These are phyloP conservation scores for Candida anutae DNA, from an alignment of 1,139 yeast species.

Conservation along the genomic window DNA sequence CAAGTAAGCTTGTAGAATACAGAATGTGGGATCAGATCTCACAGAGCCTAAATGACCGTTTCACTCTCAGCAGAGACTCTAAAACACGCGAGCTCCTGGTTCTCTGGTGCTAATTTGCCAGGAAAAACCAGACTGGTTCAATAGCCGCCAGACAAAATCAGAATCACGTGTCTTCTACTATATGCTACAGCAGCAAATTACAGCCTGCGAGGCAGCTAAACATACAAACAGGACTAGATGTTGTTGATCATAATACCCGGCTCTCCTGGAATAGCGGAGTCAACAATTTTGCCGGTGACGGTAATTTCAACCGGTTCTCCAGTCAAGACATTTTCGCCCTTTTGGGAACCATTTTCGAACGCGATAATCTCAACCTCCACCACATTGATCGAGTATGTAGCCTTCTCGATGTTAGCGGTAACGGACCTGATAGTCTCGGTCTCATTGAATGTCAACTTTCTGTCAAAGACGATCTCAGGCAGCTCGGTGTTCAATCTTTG, in stretches of 20 bases:
- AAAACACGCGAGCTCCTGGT: too few relatives aligned
- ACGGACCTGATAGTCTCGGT: constrained; percentile 56
- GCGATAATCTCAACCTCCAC: constrained; percentile 47
- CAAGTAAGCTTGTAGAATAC: too few relatives aligned
- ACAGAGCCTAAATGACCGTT: too few relatives aligned
- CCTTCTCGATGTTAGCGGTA: constrained; percentile 47
- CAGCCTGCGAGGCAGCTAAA: too few relatives aligned
- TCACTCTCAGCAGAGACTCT: too few relatives aligned
- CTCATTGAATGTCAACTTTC: constrained; percentile 81
- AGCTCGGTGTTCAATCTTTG: constrained; percentile 65
- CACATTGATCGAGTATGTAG: constrained; percentile 58
- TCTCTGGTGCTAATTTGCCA: too few relatives aligned
- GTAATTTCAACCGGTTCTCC: constrained; percentile 64
- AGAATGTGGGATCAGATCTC: too few relatives aligned
- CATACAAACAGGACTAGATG: too few relatives aligned
- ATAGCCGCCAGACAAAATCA: too few relatives aligned
- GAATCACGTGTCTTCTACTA: too few relatives aligned
- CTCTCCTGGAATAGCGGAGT: constrained; percentile 84
- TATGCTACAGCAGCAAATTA: too few relatives aligned
- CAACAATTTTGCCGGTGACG: constrained; percentile 61
- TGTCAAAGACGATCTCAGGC: constrained; percentile 73
- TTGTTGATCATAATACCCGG: constrained; percentile 82
- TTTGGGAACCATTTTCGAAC: constrained; percentile 52
- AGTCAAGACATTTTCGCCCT: constrained; percentile 58
- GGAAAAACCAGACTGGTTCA: too few relatives aligned